Evolutionary conservation across 2,329 filamentous ascomycete genomes (phyloP), one percentile per base, ranked within the genome.

Genomic region (Fusarium oxysporum): DNA sequence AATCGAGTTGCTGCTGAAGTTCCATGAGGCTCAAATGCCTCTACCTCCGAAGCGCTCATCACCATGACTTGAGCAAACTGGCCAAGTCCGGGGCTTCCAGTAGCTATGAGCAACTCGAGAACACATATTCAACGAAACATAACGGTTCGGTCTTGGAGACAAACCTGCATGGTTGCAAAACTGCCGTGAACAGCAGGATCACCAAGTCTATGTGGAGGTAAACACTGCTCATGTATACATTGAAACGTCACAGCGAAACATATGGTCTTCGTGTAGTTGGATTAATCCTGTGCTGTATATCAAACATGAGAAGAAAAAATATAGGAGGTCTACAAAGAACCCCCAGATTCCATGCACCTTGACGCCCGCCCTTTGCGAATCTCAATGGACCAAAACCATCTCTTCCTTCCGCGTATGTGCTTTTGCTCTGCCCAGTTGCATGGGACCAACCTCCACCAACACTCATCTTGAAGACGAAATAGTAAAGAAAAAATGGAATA

Each of bases 331-430:
- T 68, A 64, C 33, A 68, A 64, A 74, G 47, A 66, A 71, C 70
- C 56, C 40, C 60, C 51, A 59, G 55, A 70, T 76, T 65, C 63
- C 75, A 73, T 75, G 73, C 75, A 75, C 75, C 75, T 72, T 73
- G 75, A 77, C 75, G 75, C 75, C 75, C 71, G 65, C 72, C 74
- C 67, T 71, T 59, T 73, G 75, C 73, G 66, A 70, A 75, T 70
- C 60, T 72, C 68, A 65, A 58, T 73, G 69, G 71, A 74, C 69
- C 75, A 72, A 67, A 71, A 48, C 40, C 53, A 40, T 70, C 66
- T 69, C 71, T n/a, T 47, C 63, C 50, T 61, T 66, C 56, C 54
- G 35, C 59, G 47, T 64, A 61, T 73, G 60, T 71, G 67, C 65
- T 70, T 65, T 66, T 64, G 64, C 55, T 68, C 48, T 58, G 66